phyloP scores from a whole-genome alignment of 768 basidiomycete species.

The Auriscalpium microsporum region DNA sequence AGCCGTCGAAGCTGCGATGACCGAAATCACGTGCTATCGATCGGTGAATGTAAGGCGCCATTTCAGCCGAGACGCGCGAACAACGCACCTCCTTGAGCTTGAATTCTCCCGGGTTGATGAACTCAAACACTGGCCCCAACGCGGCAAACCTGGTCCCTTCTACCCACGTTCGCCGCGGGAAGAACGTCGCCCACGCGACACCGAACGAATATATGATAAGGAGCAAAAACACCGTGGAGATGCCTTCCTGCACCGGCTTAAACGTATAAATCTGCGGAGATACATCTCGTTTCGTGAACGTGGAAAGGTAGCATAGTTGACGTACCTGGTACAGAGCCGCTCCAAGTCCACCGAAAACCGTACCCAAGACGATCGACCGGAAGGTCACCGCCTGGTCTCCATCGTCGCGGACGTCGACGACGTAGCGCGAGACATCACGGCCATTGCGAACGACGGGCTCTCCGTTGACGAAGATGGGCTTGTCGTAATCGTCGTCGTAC shows the following conservation, averaged over 20 bases:
- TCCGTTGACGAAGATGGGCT: slow-evolving; percentile 2
- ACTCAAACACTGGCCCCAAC: slow-evolving; percentile 32
- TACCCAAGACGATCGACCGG: slow-evolving; percentile 47
- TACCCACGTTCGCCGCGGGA: slow-evolving; percentile 35
- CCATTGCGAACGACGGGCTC: slow-evolving; percentile 28
- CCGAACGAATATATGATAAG: slow-evolving; percentile 47
- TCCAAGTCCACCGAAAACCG: slow-evolving; percentile 46
- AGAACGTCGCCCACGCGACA: slow-evolving; percentile 38
- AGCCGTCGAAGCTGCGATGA: slow-evolving; percentile 50
- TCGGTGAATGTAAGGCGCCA: neutral
- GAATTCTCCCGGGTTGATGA: slow-evolving; percentile 52
- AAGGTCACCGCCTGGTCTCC: slow-evolving; percentile 48
- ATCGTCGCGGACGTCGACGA: slow-evolving; percentile 52
- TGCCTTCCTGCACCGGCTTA: slow-evolving; percentile 44
- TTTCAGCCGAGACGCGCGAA: neutral
- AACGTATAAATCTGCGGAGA: slow-evolving; percentile 44
- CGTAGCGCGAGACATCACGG: slow-evolving; percentile 43
- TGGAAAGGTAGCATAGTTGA: neutral
- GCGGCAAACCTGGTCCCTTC: slow-evolving; percentile 35
- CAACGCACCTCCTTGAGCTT: slow-evolving; percentile 46
- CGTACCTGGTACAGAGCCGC: slow-evolving; percentile 49
- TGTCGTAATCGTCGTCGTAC: neutral
- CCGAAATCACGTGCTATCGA: slow-evolving; percentile 47
- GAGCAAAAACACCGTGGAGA: slow-evolving; percentile 50
- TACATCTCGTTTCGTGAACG: neutral